Conservation (phyloP, 805 yeast genomes). For the Cephaloascus fragrans region DNA sequence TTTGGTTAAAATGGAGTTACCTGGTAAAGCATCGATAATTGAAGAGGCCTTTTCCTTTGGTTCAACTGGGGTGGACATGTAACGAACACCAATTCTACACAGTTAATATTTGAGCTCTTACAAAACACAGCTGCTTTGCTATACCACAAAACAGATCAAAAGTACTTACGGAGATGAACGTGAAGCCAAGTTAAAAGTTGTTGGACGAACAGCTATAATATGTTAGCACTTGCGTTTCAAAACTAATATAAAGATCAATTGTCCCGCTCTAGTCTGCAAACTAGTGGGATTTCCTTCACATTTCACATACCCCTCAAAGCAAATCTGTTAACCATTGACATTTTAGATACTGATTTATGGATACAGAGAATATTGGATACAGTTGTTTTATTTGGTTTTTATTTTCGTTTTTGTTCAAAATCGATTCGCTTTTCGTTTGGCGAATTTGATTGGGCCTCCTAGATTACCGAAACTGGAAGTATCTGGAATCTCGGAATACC, state of each 20-base stretch:
- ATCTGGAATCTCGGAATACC: too few species aligned
- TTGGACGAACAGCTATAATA: constrained; percentile 21
- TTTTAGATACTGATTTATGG: constrained; percentile 1
- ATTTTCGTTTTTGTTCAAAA: not conserved
- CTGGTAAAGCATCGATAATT: constrained; percentile 88
- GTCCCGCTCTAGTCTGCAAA: too few species aligned
- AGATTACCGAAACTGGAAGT: not conserved
- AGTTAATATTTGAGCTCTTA: not conserved
- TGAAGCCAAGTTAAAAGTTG: constrained; percentile 9
- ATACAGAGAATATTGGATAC: too few species aligned
- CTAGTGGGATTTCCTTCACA: too few species aligned
- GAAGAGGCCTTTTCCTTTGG: constrained; percentile 89
- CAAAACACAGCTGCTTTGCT: too few species aligned
- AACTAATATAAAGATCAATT: too few species aligned
- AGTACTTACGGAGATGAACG: constrained; percentile 13
- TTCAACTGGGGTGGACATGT: constrained; percentile 60
- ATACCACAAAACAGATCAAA: not conserved
- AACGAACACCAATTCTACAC: constrained; percentile 50
- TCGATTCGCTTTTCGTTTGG: too few species aligned
- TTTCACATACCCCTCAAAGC: constrained; percentile 17
- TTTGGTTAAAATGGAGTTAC: constrained; percentile 78
- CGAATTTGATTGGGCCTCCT: not conserved
- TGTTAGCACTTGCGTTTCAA: constrained; percentile 1
- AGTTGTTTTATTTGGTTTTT: too few species aligned
- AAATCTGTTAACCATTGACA: constrained; percentile 17